phyloP scores from a whole-genome alignment of 2,329 filamentous ascomycete species.

The Sclerotinia subarctica region DNA sequence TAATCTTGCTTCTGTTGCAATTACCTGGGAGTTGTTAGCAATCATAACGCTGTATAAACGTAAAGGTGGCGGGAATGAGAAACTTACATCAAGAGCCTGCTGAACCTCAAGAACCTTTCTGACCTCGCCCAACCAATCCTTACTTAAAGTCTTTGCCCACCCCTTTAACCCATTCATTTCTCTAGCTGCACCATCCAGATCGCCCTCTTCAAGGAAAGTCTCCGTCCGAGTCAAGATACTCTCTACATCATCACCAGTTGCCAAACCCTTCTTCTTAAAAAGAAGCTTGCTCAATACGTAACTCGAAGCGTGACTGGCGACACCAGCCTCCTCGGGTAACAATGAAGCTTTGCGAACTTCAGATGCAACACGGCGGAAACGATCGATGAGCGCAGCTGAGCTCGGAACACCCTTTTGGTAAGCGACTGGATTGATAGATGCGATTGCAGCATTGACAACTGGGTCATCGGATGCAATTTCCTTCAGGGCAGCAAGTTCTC shows the following conservation, averaged over 20 bases:
- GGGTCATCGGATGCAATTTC: slow-evolving; percentile 82
- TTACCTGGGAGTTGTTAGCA: slow-evolving; percentile 57
- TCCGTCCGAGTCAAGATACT: slow-evolving; percentile 88
- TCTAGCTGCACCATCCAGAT: slow-evolving; percentile 83
- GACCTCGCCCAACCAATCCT: slow-evolving; percentile 90
- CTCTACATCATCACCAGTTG: slow-evolving; percentile 85
- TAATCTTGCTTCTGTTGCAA: slow-evolving; percentile 83
- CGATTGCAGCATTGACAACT: slow-evolving; percentile 88
- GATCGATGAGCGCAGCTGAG: slow-evolving; percentile 82
- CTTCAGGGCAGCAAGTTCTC: slow-evolving; percentile 90
- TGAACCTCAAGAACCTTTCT: slow-evolving; percentile 90
- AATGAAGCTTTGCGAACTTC: slow-evolving; percentile 95
- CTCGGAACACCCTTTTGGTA: slow-evolving; percentile 91
- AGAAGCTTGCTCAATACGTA: slow-evolving; percentile 88
- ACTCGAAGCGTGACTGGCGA: slow-evolving; percentile 89
- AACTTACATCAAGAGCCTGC: slow-evolving; percentile 89
- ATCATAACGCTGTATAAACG: background rate
- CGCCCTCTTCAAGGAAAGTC: slow-evolving; percentile 85
- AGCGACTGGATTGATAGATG: slow-evolving; percentile 89
- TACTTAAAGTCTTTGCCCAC: slow-evolving; percentile 92
- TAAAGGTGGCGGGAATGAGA: slow-evolving; percentile 11
- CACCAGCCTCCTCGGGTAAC: slow-evolving; percentile 87
- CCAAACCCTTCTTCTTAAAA: slow-evolving; percentile 89
- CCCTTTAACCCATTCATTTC: slow-evolving; percentile 93
- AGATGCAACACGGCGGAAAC: slow-evolving; percentile 86